These are phyloP conservation scores for Fusarium lateritium DNA, from an alignment of 2,329 filamentous ascomycete species.

Conservation along the genomic window DNA sequence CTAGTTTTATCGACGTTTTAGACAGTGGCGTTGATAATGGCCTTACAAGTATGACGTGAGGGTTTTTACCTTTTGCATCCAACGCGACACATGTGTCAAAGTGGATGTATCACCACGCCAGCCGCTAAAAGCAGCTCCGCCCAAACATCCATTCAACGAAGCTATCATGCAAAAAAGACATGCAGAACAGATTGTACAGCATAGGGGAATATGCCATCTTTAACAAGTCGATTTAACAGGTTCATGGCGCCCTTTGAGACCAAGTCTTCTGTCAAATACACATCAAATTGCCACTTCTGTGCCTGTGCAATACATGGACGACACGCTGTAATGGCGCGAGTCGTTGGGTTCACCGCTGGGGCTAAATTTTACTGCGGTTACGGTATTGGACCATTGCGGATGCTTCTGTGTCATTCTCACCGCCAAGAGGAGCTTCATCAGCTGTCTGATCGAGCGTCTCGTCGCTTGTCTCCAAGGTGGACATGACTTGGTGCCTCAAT, in stretches of 20 bases:
- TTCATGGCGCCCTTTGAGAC: constrained; percentile 21
- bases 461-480: not conserved
- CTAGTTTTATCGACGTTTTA: not conserved
- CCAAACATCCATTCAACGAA: not conserved
- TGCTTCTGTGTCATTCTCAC: constrained; percentile 6
- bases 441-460: not conserved
- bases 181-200: not conserved
- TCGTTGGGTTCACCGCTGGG: constrained; percentile 11
- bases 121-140: constrained; percentile 18
- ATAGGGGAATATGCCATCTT: not conserved
- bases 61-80: constrained; percentile 23
- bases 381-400: not conserved
- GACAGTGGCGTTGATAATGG: constrained; percentile 24
- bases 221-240: constrained; percentile 17
- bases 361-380: not conserved
- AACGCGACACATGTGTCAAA: not conserved
- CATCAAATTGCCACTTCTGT: not conserved
- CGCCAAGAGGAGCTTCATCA: constrained; percentile 2
- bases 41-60: constrained; percentile 45
- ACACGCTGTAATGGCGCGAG: not conserved
- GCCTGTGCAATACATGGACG: not conserved
- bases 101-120: constrained; percentile 27
- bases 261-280: constrained; percentile 12
- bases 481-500: not conserved
- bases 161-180: constrained; percentile 3